Percentiles rank a stretch among this genome's conserved stretches.
Conservation (phyloP, 345 rosid species). For the Moricandia arvensis region DNA sequence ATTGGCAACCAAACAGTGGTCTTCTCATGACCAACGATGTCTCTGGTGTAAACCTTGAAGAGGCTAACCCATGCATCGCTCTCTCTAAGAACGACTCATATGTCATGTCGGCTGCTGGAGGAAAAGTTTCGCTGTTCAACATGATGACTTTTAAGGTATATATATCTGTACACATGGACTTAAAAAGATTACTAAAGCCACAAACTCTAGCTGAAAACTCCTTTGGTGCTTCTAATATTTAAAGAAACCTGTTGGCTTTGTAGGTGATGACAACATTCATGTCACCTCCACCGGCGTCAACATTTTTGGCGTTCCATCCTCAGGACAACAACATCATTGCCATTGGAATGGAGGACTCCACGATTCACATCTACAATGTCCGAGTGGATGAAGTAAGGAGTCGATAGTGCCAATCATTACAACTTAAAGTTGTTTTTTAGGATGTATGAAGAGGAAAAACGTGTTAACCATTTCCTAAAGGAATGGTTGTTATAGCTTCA, state of each 20-base stretch:
- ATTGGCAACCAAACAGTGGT: constrained; percentile 92
- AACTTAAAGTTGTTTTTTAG: not conserved
- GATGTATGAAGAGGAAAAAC: not conserved
- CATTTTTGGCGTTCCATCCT: constrained; percentile 87
- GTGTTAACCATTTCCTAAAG: not conserved
- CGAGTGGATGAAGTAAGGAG: constrained; percentile 72
- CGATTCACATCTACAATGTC: constrained; percentile 78
- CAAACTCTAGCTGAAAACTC: not conserved
- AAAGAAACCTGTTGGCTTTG: constrained; percentile 16
- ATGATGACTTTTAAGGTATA: constrained; percentile 89
- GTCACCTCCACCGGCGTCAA: constrained; percentile 80
- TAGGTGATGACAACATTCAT: constrained; percentile 93
- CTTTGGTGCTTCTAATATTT: not conserved
- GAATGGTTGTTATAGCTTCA: constrained; percentile 17
- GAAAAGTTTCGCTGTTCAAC: constrained; percentile 85
- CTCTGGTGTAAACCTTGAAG: constrained; percentile 73
- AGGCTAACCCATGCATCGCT: constrained; percentile 86
- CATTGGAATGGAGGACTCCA: constrained; percentile 88
- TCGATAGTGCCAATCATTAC: not conserved
- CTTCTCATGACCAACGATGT: constrained; percentile 83
- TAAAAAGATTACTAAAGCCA: not conserved
- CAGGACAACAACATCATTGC: constrained; percentile 86
- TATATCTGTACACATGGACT: not conserved
- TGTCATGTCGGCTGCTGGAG: constrained; percentile 92
- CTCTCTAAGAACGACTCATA: constrained; percentile 90